phyloP scores from a whole-genome alignment of 2,329 filamentous ascomycete genomes.

The Alternaria infectoria region DNA sequence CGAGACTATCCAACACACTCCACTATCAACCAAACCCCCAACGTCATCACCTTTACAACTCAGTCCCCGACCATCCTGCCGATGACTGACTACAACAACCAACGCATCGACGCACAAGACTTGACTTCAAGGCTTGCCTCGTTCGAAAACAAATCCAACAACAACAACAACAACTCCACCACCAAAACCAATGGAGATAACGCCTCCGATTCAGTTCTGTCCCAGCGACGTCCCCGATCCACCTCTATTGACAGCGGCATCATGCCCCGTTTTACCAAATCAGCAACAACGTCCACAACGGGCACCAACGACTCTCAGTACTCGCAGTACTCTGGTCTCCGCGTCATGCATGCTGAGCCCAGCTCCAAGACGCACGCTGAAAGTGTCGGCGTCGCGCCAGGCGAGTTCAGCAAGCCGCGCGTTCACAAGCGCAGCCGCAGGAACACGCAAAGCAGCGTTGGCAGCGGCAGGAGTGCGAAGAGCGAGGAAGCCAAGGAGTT shows the following conservation, averaged over 20 bases:
- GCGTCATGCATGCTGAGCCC: conserved; percentile 18
- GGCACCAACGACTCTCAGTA: conserved; percentile 15
- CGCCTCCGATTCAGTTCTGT: conserved; percentile 21
- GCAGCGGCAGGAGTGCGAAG: conserved; percentile 11
- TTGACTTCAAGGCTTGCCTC: conserved; percentile 29
- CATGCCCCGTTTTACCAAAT: conserved; percentile 33
- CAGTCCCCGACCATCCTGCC: conserved; percentile 18
- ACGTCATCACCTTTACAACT: conserved; percentile 8
- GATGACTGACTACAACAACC: conserved; percentile 40
- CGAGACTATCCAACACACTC: background rate
- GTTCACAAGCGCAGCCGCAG: conserved; percentile 24
- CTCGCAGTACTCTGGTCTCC: conserved; percentile 15
- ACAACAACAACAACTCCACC: background rate
- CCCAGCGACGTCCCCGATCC: conserved; percentile 32
- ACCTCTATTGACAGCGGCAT: conserved; percentile 34
- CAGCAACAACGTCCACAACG: conserved; percentile 34
- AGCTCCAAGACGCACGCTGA: conserved; percentile 18
- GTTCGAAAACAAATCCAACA: conserved; percentile 12
- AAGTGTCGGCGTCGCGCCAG: conserved; percentile 27
- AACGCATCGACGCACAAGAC: conserved; percentile 32
- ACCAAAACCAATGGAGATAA: conserved; percentile 20
- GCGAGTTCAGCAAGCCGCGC: conserved; percentile 39
- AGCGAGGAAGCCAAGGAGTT: conserved; percentile 32
- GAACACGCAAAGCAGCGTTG: conserved; percentile 19
- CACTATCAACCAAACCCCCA: conserved; percentile 3